phyloP scores from a whole-genome alignment of 2,329 filamentous ascomycete species.

The Ophiostoma perfectum region DNA sequence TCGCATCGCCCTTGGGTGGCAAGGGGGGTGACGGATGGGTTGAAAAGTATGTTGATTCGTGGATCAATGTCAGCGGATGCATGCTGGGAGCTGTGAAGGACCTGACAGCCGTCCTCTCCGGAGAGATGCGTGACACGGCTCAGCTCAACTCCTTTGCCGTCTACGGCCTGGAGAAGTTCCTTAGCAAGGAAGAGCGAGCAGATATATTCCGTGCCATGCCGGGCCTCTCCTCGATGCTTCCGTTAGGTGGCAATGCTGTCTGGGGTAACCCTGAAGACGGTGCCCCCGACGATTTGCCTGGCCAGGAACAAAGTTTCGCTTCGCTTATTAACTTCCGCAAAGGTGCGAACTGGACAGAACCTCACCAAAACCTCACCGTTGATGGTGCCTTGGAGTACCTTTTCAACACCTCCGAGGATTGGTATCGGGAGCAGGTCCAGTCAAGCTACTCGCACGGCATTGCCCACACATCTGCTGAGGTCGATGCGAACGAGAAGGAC shows the following conservation, averaged over 20 bases:
- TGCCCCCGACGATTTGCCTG: slow-evolving; percentile 79
- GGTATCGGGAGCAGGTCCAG: slow-evolving; percentile 72
- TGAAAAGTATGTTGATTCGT: slow-evolving; percentile 80
- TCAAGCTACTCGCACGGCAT: slow-evolving; percentile 82
- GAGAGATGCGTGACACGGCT: slow-evolving; percentile 97
- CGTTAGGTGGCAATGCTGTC: slow-evolving; percentile 86
- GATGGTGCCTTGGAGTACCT: slow-evolving; percentile 72
- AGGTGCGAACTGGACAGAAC: slow-evolving; percentile 57
- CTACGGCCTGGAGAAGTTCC: slow-evolving; percentile 92
- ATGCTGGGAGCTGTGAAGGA: slow-evolving; percentile 95
- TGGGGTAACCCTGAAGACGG: slow-evolving; percentile 78
- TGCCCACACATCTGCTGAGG: slow-evolving; percentile 70
- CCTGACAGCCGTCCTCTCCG: slow-evolving; percentile 81
- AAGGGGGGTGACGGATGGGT: slow-evolving; percentile 84
- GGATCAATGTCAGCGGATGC: slow-evolving; percentile 97
- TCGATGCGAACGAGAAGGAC: slow-evolving; percentile 74
- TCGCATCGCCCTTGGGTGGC: slow-evolving; percentile 71
- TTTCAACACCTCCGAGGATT: slow-evolving; percentile 70
- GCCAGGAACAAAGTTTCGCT: slow-evolving; percentile 69
- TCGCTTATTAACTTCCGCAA: slow-evolving; percentile 78
- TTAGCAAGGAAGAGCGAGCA: slow-evolving; percentile 81
- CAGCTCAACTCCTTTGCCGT: slow-evolving; percentile 95
- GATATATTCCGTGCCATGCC: slow-evolving; percentile 97
- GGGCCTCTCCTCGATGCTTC: slow-evolving; percentile 92
- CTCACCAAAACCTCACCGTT: slow-evolving; percentile 73